Base-by-base conservation (phyloP, 1,139 yeast species). In the Debaryomycetaceae sp. region DNA sequence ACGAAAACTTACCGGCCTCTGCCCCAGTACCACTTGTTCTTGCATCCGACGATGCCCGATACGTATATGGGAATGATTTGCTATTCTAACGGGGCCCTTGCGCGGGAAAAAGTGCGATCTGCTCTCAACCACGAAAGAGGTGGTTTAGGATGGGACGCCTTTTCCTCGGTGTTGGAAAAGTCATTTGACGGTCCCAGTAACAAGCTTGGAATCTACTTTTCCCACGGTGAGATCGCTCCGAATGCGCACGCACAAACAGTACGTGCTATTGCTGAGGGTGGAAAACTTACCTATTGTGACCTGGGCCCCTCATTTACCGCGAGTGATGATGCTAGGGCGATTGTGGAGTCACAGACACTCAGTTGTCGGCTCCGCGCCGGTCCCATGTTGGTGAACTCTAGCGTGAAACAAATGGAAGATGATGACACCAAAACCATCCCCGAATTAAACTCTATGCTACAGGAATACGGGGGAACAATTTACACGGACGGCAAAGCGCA, bases 41-140 rank as follows among this genome's bases (percentile, higher is more conserved):
- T 74, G 35, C 96, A 86, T 48, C 96, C 96, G 5, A 78, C 93
- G 0, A 68, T 80, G 40, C 71, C 75, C 1, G 67, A 65, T 22
- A 74, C 77, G 27, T 87, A 76, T 51, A 86, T 86, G 96, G 95
- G 93, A 21, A 86, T 86, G 96, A 73, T 86, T 32, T 86, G 96
- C 50, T 86, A 86, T 50, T 81, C 94, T 49, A 86, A 86, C 50
- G 96, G 96, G 0, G 71, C 95, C 0, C 58, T 86, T 30, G 95
- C 96, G 0, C 62, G 96, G 38, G 95, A 86, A 44, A 65, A 68
- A 35, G 63, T 86, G 5, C 62, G 93, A 28, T 78, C 85, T 49
- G 61, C 57, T 13, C 40, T 86, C 23, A 81, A 80, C 44, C 54
- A 56, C 16, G 61, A 66, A 41, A 54, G 60, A 34, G 42, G 49